Evolutionary conservation across 2,329 filamentous ascomycete genomes (phyloP).

Genomic region (Sporothrix pallida): DNA sequence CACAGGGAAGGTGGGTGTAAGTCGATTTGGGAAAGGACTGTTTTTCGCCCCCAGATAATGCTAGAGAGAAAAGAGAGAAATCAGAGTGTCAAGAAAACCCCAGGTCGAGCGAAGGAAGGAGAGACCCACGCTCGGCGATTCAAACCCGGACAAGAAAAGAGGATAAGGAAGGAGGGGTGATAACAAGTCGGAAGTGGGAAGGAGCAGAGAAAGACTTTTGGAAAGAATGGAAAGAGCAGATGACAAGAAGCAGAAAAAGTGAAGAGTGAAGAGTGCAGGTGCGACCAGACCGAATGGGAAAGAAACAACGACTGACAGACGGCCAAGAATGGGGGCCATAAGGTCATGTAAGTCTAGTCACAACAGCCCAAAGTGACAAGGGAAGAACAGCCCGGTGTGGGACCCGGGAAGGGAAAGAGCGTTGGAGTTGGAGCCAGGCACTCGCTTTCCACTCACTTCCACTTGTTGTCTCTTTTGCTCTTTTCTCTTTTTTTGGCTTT

Average conservation of each 20-base stretch:
- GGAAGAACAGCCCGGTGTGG: neutral
- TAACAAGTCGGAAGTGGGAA: neutral
- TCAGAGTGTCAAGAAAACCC: neutral
- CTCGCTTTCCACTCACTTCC: neutral
- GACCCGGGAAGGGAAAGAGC: neutral
- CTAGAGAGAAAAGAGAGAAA: too few species aligned
- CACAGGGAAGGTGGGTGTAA: neutral
- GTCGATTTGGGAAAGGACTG: neutral
- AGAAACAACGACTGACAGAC: neutral
- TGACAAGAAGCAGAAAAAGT: neutral
- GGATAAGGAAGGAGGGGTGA: neutral
- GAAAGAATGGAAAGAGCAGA: neutral
- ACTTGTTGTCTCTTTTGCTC: neutral
- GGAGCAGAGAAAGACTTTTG: neutral
- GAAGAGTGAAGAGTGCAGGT: neutral
- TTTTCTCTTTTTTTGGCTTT: neutral
- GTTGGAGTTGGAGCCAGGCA: neutral
- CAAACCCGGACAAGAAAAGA: neutral
- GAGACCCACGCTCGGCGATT: neutral
- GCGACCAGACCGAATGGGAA: neutral
- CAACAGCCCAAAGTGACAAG: neutral
- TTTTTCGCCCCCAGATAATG: too few species aligned
- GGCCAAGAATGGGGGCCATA: neutral
- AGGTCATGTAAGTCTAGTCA: too few species aligned
- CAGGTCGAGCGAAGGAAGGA: conserved; percentile 8